Conservation (phyloP, 257 asterid genomes). For the Nicotiana undulata region DNA sequence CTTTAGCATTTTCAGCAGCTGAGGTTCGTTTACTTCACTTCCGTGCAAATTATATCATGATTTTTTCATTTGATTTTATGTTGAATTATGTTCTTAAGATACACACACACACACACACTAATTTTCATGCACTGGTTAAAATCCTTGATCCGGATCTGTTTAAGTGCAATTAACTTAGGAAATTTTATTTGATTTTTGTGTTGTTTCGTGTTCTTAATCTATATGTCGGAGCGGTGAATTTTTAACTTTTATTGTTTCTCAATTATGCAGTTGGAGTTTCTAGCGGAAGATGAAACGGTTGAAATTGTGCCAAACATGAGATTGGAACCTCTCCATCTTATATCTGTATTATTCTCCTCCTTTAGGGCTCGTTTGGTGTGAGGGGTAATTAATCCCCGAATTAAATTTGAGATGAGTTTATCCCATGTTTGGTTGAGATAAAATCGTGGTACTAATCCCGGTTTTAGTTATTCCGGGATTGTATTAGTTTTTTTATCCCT, state of each 20-base stretch:
- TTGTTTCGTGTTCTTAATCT: neutral
- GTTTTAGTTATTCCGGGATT: too few species aligned
- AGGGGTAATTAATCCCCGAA: too few species aligned
- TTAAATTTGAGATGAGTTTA: too few species aligned
- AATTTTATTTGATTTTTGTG: neutral
- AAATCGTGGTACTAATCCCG: too few species aligned
- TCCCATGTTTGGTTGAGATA: too few species aligned
- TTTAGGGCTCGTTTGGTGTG: neutral
- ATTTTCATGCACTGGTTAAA: neutral
- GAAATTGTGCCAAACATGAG: slow-evolving; percentile 78
- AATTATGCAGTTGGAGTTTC: slow-evolving; percentile 74
- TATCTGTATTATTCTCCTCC: slow-evolving; percentile 36
- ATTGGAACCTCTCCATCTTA: slow-evolving; percentile 80
- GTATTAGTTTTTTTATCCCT: too few species aligned
- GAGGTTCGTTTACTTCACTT: slow-evolving; percentile 38
- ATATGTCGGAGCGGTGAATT: neutral
- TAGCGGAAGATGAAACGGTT: slow-evolving; percentile 84
- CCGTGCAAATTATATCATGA: neutral
- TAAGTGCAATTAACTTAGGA: neutral
- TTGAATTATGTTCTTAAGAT: neutral
- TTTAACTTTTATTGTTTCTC: neutral
- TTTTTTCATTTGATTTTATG: neutral
- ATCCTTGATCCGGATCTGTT: neutral
- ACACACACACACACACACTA: neutral
- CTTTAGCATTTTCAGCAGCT: slow-evolving; percentile 65